These are phyloP conservation scores for Tetracladium setigerum DNA, from an alignment of 495 filamentous ascomycete genomes.

Conservation along the genomic window DNA sequence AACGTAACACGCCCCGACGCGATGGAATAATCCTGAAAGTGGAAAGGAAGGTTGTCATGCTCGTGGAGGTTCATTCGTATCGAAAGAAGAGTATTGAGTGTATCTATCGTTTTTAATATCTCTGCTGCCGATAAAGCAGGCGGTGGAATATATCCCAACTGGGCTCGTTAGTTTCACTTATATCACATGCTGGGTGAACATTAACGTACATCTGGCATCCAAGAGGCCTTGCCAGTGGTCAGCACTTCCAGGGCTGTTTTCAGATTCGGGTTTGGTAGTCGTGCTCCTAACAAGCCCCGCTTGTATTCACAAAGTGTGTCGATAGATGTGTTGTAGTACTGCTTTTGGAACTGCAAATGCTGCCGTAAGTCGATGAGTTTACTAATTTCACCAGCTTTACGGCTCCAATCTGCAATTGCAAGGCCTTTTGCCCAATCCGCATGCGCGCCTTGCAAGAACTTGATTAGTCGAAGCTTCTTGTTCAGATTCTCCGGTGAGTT, in stretches of 20 bases:
- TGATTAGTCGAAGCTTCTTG: slow-evolving; percentile 72
- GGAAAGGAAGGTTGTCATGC: slow-evolving; percentile 62
- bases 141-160: slow-evolving; percentile 74
- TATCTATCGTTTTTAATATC: slow-evolving; percentile 59
- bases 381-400: slow-evolving; percentile 65
- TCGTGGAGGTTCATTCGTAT: slow-evolving; percentile 75
- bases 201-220: slow-evolving; percentile 65
- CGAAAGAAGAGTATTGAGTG: slow-evolving; percentile 75
- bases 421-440: slow-evolving; percentile 77
- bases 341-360: slow-evolving; percentile 56
- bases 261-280: slow-evolving; percentile 81
- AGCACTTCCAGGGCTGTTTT: slow-evolving; percentile 82
- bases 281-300: slow-evolving; percentile 50
- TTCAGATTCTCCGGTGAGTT: slow-evolving; percentile 57
- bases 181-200: not conserved
- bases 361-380: slow-evolving; percentile 76
- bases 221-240: slow-evolving; percentile 61
- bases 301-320: slow-evolving; percentile 62
- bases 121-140: slow-evolving; percentile 58
- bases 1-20: slow-evolving; percentile 81
- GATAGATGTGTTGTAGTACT: slow-evolving; percentile 46
- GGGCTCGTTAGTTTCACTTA: slow-evolving; percentile 23
- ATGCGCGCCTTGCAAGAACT: slow-evolving; percentile 54
- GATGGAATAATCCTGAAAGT: slow-evolving; percentile 68
- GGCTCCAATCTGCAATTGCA: slow-evolving; percentile 82